Percentiles rank a stretch among this genome's conserved stretches.
phyloP scores from a whole-genome alignment of 2,329 filamentous ascomycete species.

The Phyllosticta citribraziliensis region DNA sequence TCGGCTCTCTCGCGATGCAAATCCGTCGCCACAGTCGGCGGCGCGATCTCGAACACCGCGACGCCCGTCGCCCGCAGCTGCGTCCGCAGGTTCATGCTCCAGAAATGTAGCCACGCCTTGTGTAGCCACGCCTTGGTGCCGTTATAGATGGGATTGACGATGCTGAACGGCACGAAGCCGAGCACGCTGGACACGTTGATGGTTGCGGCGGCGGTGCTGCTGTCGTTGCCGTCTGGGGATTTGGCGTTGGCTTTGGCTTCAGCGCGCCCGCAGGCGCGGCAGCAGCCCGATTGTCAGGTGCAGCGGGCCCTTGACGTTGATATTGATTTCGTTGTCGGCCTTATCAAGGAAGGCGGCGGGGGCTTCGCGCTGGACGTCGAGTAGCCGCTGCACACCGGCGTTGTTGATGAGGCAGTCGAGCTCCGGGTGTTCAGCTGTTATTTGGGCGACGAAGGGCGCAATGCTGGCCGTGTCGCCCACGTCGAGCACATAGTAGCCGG shows the following conservation, averaged over 20 bases:
- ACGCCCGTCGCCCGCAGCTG: slow-evolving; percentile 38
- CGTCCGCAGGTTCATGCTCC: slow-evolving; percentile 44
- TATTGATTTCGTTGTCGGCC: slow-evolving; percentile 48
- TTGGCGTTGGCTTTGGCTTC: slow-evolving; percentile 23
- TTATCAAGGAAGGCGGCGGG: slow-evolving; percentile 35
- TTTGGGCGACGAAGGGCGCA: slow-evolving; percentile 34
- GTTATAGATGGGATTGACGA: slow-evolving; percentile 51
- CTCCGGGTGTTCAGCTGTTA: slow-evolving; percentile 39
- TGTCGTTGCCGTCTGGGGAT: slow-evolving; percentile 23
- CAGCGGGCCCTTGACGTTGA: slow-evolving; percentile 50
- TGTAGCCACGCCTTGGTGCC: slow-evolving; percentile 51
- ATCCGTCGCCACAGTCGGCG: slow-evolving; percentile 45
- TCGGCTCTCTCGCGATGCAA: slow-evolving; percentile 46
- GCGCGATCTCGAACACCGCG: slow-evolving; percentile 46
- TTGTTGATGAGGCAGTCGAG: slow-evolving; percentile 52
- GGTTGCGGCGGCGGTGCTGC: slow-evolving; percentile 32
- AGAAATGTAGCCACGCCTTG: slow-evolving; percentile 50
- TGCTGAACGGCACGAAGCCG: slow-evolving; percentile 42
- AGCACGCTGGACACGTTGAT: slow-evolving; percentile 48
- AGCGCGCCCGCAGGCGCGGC: slow-evolving; percentile 32
- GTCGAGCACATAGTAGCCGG: slow-evolving; percentile 44
- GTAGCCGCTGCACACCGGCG: slow-evolving; percentile 47
- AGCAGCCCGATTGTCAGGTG: slow-evolving; percentile 43
- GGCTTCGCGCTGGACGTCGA: slow-evolving; percentile 35
- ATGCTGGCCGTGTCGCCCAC: slow-evolving; percentile 38